phyloP scores from a whole-genome alignment of 2,329 filamentous ascomycete genomes.

The Epichloe baconii region DNA sequence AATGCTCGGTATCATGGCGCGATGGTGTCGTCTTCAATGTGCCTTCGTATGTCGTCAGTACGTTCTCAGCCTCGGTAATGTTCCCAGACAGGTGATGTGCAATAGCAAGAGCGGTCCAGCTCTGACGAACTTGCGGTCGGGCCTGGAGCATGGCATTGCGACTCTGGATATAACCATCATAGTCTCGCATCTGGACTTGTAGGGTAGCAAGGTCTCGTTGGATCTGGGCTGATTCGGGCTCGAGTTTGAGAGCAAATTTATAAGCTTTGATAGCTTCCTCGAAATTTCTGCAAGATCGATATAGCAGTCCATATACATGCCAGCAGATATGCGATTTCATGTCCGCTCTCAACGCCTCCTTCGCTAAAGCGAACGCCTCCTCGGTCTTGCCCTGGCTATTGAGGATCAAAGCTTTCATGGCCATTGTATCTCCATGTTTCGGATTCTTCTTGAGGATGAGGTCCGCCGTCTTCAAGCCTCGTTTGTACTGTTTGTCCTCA shows the following conservation, averaged over 20 bases:
- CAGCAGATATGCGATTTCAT: constrained; percentile 99
- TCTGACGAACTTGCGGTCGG: constrained; percentile 69
- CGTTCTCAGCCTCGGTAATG: constrained; percentile 73
- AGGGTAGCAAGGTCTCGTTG: constrained; percentile 85
- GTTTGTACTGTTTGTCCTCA: constrained; percentile 96
- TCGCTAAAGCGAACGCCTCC: constrained; percentile 87
- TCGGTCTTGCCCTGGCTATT: constrained; percentile 85
- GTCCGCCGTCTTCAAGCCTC: constrained; percentile 85
- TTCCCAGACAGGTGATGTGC: constrained; percentile 87
- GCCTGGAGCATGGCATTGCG: constrained; percentile 77
- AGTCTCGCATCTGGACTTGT: constrained; percentile 95
- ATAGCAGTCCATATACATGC: constrained; percentile 95
- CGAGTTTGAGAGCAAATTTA: constrained; percentile 83
- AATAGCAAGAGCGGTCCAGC: constrained; percentile 95
- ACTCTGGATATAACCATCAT: constrained; percentile 83
- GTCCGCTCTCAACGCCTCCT: constrained; percentile 82
- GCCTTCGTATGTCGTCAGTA: constrained; percentile 83
- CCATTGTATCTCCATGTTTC: constrained; percentile 94
- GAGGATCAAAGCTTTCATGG: constrained; percentile 96
- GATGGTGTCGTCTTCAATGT: constrained; percentile 73
- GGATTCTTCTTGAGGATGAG: constrained; percentile 91
- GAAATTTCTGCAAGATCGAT: constrained; percentile 90
- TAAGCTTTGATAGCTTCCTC: constrained; percentile 99
- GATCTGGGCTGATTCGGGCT: constrained; percentile 90
- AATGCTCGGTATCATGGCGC: constrained; percentile 76